These are phyloP conservation scores for Claviceps cyperi DNA, from an alignment of 2,329 filamentous ascomycete genomes.

Conservation along the genomic window DNA sequence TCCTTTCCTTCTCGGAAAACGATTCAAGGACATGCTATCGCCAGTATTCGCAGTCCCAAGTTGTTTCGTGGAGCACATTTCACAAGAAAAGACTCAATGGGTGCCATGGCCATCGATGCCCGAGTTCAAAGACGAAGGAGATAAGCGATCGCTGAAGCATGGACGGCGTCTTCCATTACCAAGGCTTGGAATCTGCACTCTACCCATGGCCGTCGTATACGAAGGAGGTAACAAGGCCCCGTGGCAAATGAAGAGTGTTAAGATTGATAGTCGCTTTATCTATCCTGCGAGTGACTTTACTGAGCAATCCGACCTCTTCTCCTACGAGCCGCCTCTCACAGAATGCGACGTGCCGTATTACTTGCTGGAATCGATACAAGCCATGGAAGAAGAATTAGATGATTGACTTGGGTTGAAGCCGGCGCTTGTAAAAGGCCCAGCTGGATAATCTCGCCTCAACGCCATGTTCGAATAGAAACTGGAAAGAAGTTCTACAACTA, in stretches of 20 bases:
- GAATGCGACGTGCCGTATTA: slow-evolving; percentile 6
- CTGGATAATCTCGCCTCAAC: background rate
- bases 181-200: slow-evolving; percentile 12
- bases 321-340: background rate
- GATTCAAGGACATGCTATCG: slow-evolving; percentile 16
- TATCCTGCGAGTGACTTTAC: background rate
- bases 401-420: background rate
- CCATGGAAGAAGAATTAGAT: slow-evolving; percentile 6
- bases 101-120: slow-evolving; percentile 21
- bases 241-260: slow-evolving; percentile 15
- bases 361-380: slow-evolving; percentile 2
- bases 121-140: slow-evolving; percentile 22
- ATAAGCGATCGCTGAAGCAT: slow-evolving; percentile 13
- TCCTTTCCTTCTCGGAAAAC: slow-evolving; percentile 15
- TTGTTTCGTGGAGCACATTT: slow-evolving; percentile 18
- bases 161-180: slow-evolving; percentile 20
- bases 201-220: slow-evolving; percentile 2
- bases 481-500: background rate
- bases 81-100: slow-evolving; percentile 6
- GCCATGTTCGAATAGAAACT: background rate
- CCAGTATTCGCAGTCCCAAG: slow-evolving; percentile 18
- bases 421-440: background rate
- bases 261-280: slow-evolving; percentile 10
- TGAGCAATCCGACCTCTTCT: background rate
- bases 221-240: slow-evolving; percentile 12